Conservation (phyloP, 331 rosid species). For the Spiraea crenata region DNA sequence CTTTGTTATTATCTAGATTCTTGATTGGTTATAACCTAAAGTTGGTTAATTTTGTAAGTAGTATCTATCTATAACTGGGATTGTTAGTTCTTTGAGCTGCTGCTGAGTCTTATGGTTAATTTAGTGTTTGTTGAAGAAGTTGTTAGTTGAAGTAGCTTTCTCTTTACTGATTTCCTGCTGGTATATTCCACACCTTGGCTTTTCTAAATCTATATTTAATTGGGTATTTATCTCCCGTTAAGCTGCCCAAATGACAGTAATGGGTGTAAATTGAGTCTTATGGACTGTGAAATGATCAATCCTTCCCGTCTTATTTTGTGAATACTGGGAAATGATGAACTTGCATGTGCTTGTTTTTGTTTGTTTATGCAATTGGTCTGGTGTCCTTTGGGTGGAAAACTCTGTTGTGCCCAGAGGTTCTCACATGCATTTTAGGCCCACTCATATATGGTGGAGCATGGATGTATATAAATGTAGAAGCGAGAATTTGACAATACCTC, state of each 20-base stretch:
- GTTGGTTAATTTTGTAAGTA: background rate
- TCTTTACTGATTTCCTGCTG: background rate
- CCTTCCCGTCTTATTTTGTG: background rate
- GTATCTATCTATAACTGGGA: background rate
- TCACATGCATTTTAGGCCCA: background rate
- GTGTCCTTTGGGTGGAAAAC: conserved; percentile 3
- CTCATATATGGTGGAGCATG: background rate
- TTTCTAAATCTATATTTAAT: background rate
- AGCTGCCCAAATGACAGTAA: conserved; percentile 4
- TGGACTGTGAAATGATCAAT: background rate
- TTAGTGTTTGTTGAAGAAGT: background rate
- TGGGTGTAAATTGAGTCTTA: background rate
- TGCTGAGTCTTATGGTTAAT: background rate
- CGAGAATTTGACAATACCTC: background rate
- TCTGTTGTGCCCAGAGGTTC: background rate
- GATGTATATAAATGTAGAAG: background rate
- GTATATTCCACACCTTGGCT: background rate
- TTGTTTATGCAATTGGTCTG: background rate
- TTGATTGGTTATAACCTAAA: background rate
- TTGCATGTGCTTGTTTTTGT: conserved; percentile 14
- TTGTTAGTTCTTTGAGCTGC: background rate
- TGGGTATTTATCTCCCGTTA: background rate
- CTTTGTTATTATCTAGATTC: background rate
- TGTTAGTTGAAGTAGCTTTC: background rate
- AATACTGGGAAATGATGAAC: background rate